These are phyloP conservation scores for Roridomyces roridus DNA, from an alignment of 768 basidiomycete genomes.

Conservation along the genomic window DNA sequence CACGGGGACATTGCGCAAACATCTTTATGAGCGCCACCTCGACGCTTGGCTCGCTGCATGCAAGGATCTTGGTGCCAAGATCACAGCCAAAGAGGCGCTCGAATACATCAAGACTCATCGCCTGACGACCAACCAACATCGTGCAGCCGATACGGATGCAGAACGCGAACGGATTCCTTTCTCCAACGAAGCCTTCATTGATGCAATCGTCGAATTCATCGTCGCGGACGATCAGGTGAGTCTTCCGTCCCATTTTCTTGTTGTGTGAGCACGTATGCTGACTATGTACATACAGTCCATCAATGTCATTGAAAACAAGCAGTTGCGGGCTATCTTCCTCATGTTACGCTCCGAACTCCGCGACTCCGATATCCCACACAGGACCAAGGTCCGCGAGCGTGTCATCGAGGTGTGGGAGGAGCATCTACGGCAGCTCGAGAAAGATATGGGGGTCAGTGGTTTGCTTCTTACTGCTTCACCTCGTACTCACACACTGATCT, in stretches of 20 bases:
- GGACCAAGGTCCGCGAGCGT: constrained; percentile 28
- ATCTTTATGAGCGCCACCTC: constrained; percentile 23
- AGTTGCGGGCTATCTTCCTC: constrained; percentile 26
- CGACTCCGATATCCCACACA: constrained; percentile 39
- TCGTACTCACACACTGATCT: no score
- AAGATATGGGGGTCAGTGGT: no score
- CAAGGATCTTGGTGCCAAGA: constrained; percentile 24
- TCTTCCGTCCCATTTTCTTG: constrained; percentile 2
- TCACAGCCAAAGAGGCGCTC: constrained; percentile 21
- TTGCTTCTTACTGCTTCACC: no score
- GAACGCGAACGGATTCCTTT: no score
- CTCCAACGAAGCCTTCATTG: constrained; percentile 33
- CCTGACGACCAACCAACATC: no score
- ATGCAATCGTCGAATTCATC: constrained; percentile 35
- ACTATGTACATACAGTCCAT: constrained; percentile 8
- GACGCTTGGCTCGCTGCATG: constrained; percentile 28
- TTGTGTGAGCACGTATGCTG: background rate
- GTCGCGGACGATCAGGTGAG: constrained; percentile 36
- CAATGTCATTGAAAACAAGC: constrained; percentile 24
- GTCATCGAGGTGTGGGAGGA: constrained; percentile 32
- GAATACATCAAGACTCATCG: constrained; percentile 4
- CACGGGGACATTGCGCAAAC: constrained; percentile 18
- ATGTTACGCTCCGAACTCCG: constrained; percentile 33
- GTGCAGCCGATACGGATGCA: no score
- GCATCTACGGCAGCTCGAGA: constrained; percentile 30